These are phyloP conservation scores for Naumovozyma castellii DNA, from an alignment of 805 yeast genomes.

Conservation along the genomic window DNA sequence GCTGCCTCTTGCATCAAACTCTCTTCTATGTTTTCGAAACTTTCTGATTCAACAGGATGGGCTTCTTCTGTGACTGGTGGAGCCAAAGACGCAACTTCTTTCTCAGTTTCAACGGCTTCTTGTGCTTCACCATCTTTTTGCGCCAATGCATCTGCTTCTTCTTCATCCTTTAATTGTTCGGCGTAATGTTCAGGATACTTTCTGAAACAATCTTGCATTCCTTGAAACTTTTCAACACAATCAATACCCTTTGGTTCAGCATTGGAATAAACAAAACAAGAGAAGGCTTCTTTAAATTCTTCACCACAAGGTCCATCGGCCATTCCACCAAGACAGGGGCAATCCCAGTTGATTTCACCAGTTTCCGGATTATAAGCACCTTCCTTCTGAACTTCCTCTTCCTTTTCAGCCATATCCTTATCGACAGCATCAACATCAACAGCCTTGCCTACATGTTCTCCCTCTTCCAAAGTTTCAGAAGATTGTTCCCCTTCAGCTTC, in stretches of 20 bases:
- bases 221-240: slow-evolving; percentile 81
- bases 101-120: neutral
- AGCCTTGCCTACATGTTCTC: neutral
- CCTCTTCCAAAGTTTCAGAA: neutral
- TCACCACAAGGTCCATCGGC: slow-evolving; percentile 98
- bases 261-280: slow-evolving; percentile 89
- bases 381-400: slow-evolving; percentile 34
- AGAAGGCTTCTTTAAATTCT: slow-evolving; percentile 87
- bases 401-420: neutral
- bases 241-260: slow-evolving; percentile 95
- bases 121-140: neutral
- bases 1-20: neutral
- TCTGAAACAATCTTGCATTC: slow-evolving; percentile 92
- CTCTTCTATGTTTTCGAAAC: neutral
- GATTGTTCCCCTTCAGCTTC: neutral
- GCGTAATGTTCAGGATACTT: slow-evolving; percentile 86
- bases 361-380: slow-evolving; percentile 93
- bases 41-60: neutral
- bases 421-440: slow-evolving; percentile 4
- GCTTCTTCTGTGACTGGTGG: neutral
- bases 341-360: slow-evolving; percentile 99
- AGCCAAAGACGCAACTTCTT: neutral
- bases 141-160: slow-evolving; percentile 7
- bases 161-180: slow-evolving; percentile 45
- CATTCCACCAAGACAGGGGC: slow-evolving; percentile 98